Base-by-base conservation (phyloP, 805 yeast species). In the fission yeast (Schizosaccharomyces pombe) region DNA sequence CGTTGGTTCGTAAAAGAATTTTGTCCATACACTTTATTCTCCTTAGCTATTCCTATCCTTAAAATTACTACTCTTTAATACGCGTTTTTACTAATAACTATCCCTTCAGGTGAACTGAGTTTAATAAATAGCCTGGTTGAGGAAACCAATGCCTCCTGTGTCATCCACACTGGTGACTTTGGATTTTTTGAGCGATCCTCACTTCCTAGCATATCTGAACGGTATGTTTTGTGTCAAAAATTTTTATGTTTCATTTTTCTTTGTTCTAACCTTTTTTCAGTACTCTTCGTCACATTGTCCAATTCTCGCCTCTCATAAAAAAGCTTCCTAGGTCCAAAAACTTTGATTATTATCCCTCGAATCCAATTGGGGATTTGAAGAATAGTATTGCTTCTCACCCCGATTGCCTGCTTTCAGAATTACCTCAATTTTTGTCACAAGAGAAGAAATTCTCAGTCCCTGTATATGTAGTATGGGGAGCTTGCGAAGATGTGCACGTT, bases 401-500 rank as follows among this genome's bases (percentile, higher is more conserved):
- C 19, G 34, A 54, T 11, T 53, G 54, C 22, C 33, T 56, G 2
- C 68, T 79, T 14, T 74, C 80, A 24, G 82, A 79, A 59, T 64
- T 79, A 49, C 68, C 74, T 47, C 64, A 67, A 52, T 77, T 74
- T 55, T 60, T 78, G 6, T 60, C 61, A 55, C 82, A 75, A 8
- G 66, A 66, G 51, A 61, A 63, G 53, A 58, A 52, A 57, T 70
- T 74, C 59, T 65, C 65, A 40, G 75, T 73, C 2, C 91, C 93
- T 0, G 84, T 83, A 0, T 83, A 82, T 67, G 77, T 87, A 2
- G 76, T 80, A n/a, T 79, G 75, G 60, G 91, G 91, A 0, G 79
- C 81, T 64, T 71, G 79, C 55, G 93, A 82, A 63, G 93, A 82
- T 63, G 77, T 84, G 1, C 62, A 72, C 2, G 83, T 83, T 24